A percentile compares a stretch with the other conserved stretches of the same genome.
phyloP scores from a whole-genome alignment of 73 alveolate species.

The Breviolum minutum region DNA sequence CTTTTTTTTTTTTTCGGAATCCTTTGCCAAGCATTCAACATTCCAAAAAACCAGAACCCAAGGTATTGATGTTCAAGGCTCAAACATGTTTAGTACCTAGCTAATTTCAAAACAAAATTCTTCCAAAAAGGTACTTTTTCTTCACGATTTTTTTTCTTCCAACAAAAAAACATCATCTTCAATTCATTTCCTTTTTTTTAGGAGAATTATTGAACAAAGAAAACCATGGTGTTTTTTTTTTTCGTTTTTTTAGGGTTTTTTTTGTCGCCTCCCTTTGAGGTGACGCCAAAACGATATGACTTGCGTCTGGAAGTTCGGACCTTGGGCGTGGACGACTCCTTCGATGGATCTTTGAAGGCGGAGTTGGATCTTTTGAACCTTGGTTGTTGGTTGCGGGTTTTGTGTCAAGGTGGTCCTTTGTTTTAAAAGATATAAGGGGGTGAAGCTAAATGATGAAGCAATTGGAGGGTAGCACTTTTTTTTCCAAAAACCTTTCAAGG shows the following conservation, averaged over 20 bases:
- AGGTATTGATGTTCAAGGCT: too few relatives aligned
- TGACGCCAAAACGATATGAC: slow-evolving; percentile 17
- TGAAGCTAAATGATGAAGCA: neutral
- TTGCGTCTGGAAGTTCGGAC: slow-evolving; percentile 12
- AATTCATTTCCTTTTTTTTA: too few relatives aligned
- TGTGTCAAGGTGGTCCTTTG: neutral
- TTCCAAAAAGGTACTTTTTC: too few relatives aligned
- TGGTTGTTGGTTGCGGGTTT: neutral
- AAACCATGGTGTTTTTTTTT: too few relatives aligned
- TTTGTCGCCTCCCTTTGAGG: neutral
- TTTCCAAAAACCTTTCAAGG: neutral
- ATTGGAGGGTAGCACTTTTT: neutral
- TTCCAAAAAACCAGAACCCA: too few relatives aligned
- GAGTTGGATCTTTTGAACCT: slow-evolving; percentile 17
- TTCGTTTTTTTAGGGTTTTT: neutral
- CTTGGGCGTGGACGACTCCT: slow-evolving; percentile 35
- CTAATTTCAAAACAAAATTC: too few relatives aligned
- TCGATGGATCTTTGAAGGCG: slow-evolving; percentile 35
- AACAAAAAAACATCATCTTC: too few relatives aligned
- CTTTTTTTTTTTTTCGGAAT: too few relatives aligned
- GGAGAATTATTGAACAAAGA: too few relatives aligned
- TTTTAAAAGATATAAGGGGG: neutral
- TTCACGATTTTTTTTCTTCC: too few relatives aligned
- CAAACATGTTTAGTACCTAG: too few relatives aligned
- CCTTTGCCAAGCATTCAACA: too few relatives aligned